Evolutionary conservation across 345 rosid genomes (phyloP), one percentile per base, ranked within the genome.

Genomic region (Eucalyptus pauciflora): DNA sequence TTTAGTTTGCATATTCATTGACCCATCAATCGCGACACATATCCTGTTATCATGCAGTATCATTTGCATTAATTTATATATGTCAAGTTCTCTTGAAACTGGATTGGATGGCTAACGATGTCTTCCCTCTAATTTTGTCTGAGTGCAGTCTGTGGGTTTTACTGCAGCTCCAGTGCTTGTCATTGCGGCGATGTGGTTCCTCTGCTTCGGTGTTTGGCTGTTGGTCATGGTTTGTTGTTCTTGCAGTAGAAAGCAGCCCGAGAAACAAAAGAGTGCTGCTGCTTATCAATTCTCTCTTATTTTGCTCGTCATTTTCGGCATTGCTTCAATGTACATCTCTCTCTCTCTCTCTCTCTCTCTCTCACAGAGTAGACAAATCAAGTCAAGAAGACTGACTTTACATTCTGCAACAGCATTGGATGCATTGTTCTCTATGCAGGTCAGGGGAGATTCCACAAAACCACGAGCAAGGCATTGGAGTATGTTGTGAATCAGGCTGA

Each of bases 401-500:
- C 88, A 87, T 67, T 45, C 49, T 62, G 88, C 91, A n/a, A 48
- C 95, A 98, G 99, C 87, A 89, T 95, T 22, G 99, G 99, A 90
- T 98, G 98, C 88, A 86, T 94, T 46, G 91, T 97, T 88, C 94
- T 98, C 50, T 98, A 97, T 89, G 89, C 94, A 43, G 98, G 98
- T 88, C 99, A 98, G 91, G 94, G 87, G 31, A 97, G 45, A 88
- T 96, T 97, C 90, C 97, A 94, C 88, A 79, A 80, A 69, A 98
- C 96, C 90, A 95, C 99, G 2, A 91, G 93, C 58, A 88, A 91
- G 91, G 94, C 99, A n/a, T 88, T 98, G 93, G 94, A 90, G 4
- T 97, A 94, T 90, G 96, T 98, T 43, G 96, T 95, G 88, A 87
- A 90, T 88, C 98, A 97, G 92, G 98, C 99, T 1, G 96, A 95